Evolutionary conservation across 495 filamentous ascomycete genomes (phyloP).

Genomic region (Penicillium manginii): DNA sequence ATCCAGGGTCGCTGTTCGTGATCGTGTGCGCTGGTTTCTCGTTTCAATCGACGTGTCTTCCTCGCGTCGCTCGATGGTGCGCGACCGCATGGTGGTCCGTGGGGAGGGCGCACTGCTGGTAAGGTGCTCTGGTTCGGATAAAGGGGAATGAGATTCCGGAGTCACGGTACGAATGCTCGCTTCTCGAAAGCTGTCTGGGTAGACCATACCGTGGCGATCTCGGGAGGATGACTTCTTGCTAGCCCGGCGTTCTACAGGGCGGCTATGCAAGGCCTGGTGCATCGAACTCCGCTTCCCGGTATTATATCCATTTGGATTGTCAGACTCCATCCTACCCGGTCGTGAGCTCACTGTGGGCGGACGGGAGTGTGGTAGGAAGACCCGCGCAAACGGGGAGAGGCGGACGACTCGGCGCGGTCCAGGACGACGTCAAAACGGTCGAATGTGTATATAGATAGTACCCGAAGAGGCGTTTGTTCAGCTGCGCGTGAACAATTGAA

Average conservation of each 20-base stretch:
- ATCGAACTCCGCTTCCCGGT: constrained; percentile 42
- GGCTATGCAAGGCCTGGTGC: constrained; percentile 47
- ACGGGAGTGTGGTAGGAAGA: constrained; percentile 26
- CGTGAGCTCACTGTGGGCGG: constrained; percentile 14
- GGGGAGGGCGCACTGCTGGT: constrained; percentile 46
- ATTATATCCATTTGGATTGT: constrained; percentile 44
- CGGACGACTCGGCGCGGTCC: constrained; percentile 18
- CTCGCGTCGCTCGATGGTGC: constrained; percentile 38
- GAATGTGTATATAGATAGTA: constrained; percentile 22
- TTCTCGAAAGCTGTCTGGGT: constrained; percentile 55
- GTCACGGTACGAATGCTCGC: constrained; percentile 53
- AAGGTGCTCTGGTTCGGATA: constrained; percentile 44
- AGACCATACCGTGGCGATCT: constrained; percentile 57
- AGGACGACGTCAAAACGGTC: constrained; percentile 27
- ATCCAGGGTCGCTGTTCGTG: constrained; percentile 54
- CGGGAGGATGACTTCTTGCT: constrained; percentile 59
- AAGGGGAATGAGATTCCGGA: constrained; percentile 50
- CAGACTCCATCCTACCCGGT: constrained; percentile 47
- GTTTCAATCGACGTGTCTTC: constrained; percentile 38
- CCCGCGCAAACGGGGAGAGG: constrained; percentile 20
- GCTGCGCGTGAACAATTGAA: constrained; percentile 41
- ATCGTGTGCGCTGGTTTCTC: constrained; percentile 48
- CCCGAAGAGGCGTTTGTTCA: constrained; percentile 25
- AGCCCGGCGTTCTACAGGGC: constrained; percentile 51
- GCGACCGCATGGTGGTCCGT: constrained; percentile 42